These are phyloP conservation scores for Coprinopsis marcescibilis DNA, from an alignment of 768 basidiomycete species.

Conservation along the genomic window DNA sequence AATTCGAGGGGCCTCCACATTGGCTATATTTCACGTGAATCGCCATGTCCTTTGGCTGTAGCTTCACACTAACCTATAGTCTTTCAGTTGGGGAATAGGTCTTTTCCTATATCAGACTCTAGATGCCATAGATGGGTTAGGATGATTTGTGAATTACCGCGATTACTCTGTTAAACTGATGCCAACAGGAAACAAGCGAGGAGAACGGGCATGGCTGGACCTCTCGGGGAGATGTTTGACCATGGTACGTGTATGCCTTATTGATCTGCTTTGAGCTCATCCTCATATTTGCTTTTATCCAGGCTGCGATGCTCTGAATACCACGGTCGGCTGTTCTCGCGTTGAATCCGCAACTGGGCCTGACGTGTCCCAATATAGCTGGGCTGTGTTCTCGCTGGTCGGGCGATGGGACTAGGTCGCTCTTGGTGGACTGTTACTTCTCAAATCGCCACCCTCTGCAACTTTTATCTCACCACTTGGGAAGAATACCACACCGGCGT, in stretches of 20 bases:
- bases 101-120: constrained; percentile 89
- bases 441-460: constrained; percentile 68
- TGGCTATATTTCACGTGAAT: constrained; percentile 91
- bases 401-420: constrained; percentile 85
- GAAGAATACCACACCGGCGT: constrained; percentile 86
- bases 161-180: background rate
- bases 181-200: constrained; percentile 93
- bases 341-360: background rate
- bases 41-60: background rate
- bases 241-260: constrained; percentile 58
- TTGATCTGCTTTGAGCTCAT: background rate
- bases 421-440: constrained; percentile 97
- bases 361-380: constrained; percentile 42
- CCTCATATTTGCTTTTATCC: background rate
- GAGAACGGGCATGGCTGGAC: constrained; percentile 95
- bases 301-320: constrained; percentile 94
- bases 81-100: constrained; percentile 73
- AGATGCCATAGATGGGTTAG: constrained; percentile 85
- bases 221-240: constrained; percentile 96
- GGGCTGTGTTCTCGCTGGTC: constrained; percentile 74
- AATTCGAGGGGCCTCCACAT: constrained; percentile 55
- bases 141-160: constrained; percentile 9
- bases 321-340: constrained; percentile 54
- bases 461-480: constrained; percentile 82
- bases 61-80: constrained; percentile 5